Conservation (phyloP, 148 eudicot genomes). For the Rheum nobile region DNA sequence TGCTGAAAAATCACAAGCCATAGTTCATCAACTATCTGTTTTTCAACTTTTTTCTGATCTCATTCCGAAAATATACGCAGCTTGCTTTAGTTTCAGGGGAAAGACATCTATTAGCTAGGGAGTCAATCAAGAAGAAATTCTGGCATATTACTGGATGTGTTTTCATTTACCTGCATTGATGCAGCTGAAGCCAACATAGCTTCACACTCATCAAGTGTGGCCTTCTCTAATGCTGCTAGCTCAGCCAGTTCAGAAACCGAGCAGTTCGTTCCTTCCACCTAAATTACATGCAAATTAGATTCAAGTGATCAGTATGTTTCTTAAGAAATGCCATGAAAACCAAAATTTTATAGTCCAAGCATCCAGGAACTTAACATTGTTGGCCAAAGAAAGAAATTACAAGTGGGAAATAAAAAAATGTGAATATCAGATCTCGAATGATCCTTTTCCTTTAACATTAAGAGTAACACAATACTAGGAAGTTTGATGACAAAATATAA, state of each 20-base stretch:
- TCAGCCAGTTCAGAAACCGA: slow-evolving; percentile 75
- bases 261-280: slow-evolving; percentile 67
- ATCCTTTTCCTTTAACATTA: neutral
- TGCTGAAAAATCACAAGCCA: no score
- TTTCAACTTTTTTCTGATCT: slow-evolving; percentile 39
- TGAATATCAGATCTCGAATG: no score
- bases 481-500: neutral
- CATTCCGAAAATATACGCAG: slow-evolving; percentile 29
- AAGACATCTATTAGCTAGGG: no score
- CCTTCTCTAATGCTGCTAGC: slow-evolving; percentile 59
- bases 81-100: neutral
- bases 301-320: neutral
- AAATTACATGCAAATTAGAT: slow-evolving; percentile 7
- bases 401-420: neutral
- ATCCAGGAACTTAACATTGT: neutral
- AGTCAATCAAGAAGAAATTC: no score
- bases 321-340: neutral
- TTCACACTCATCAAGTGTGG: slow-evolving; percentile 76
- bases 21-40: no score
- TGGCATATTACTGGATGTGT: no score
- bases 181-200: slow-evolving; percentile 49
- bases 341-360: neutral
- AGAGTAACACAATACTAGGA: neutral
- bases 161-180: slow-evolving; percentile 65
- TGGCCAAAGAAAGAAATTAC: neutral